phyloP scores from a whole-genome alignment of 2,329 filamentous ascomycete species.

The Talaromyces islandicus region DNA sequence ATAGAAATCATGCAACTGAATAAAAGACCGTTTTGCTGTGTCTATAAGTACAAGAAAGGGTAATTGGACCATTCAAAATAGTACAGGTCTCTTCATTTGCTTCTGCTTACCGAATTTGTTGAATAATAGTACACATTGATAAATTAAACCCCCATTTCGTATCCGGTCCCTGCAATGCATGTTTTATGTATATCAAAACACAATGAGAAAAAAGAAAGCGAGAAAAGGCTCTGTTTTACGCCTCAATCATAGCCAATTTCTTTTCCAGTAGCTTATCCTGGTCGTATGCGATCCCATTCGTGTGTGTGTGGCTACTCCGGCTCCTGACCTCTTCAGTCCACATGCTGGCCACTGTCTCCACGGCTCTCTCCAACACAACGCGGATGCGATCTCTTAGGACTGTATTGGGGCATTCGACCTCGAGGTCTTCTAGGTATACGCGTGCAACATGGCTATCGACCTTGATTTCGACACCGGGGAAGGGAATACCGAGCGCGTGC shows the following conservation, averaged over 20 bases:
- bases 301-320: not conserved
- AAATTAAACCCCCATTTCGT: not conserved
- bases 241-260: slow-evolving; percentile 10
- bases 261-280: slow-evolving; percentile 5
- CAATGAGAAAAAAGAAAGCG: not conserved
- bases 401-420: slow-evolving; percentile 77
- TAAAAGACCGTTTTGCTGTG: too few relatives aligned
- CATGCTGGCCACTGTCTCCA: slow-evolving; percentile 77
- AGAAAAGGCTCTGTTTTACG: too few relatives aligned
- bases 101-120: not conserved
- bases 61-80: too few relatives aligned
- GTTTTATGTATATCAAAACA: not conserved
- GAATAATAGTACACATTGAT: not conserved
- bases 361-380: slow-evolving; percentile 82
- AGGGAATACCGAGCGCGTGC: slow-evolving; percentile 78
- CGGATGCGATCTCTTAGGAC: slow-evolving; percentile 77
- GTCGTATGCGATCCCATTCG: slow-evolving; percentile 1
- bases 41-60: too few relatives aligned
- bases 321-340: slow-evolving; percentile 30
- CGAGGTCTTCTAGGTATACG: slow-evolving; percentile 86
- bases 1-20: too few relatives aligned
- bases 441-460: slow-evolving; percentile 83
- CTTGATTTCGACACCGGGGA: slow-evolving; percentile 79
- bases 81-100: not conserved
- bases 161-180: not conserved